Base-by-base conservation (phyloP, 371 early-diverging fungal genomes). In the Mucor lusitanicus region DNA sequence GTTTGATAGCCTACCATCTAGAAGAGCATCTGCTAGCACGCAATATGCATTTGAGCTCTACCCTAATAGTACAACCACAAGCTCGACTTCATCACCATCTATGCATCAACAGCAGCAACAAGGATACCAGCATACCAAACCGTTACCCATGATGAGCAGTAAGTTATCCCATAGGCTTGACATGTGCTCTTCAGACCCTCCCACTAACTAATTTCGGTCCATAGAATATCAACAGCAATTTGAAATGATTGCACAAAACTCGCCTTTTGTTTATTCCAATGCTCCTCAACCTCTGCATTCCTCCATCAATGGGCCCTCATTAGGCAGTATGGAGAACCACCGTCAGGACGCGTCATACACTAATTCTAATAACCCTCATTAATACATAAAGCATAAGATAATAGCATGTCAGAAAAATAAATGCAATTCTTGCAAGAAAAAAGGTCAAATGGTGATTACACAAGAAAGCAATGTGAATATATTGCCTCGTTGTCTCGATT, bases 21-120 rank as follows among this genome's bases (percentile, higher is more conserved):
- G 68, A 63, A 63, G 63, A 63, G 65, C 63, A 8, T 39, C 48
- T 48, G 46, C 58, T n/a, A 63, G 21, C 27, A 65, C 65, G 17
- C 65, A 65, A 27, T 46, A 48, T 48, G 65, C 65, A 8, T 65
- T 65, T 59, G 65, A 58, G 11, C 48, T 58, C 19, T 33, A 58
- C 21, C 65, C 65, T 11, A 65, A 65, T 37, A 65, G 59, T n/a
- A 63, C 63, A 3, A 63, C 63, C 17, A 19, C 61, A 19, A n/a
- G 40, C n/a, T 44, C 19, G 30, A 19, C 33, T n/a, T n/a, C 33
- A 33, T 56, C 56, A 1, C 56, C 56, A 32, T 56, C 33, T 32
- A 56, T 56, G 55, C 55, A 54, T 27, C 55, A 23, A 33, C 56
- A 56, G 19, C 30, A 56, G 33, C 53, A 53, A 6, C 53, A 53